phyloP scores from a whole-genome alignment of 331 rosid genomes.

The Phaseolus coccineus region DNA sequence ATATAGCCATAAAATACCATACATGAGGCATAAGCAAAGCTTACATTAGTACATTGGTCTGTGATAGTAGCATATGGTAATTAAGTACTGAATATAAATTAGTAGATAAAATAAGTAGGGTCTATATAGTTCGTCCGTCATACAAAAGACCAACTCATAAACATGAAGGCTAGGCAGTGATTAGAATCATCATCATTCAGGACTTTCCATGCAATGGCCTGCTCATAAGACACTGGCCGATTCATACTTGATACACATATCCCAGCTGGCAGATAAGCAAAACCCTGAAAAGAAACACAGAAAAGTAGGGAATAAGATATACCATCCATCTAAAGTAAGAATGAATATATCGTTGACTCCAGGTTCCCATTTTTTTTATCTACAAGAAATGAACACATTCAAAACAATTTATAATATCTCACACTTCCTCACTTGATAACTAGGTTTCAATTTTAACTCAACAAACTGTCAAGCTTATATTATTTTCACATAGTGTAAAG shows the following conservation, averaged over 20 bases:
- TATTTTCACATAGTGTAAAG: neutral
- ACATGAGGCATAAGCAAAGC: constrained; percentile 26
- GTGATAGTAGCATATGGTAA: constrained; percentile 14
- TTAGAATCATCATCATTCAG: constrained; percentile 82
- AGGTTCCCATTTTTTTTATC: neutral
- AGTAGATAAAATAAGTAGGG: constrained; percentile 35
- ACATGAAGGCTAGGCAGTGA: constrained; percentile 94
- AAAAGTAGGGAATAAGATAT: neutral
- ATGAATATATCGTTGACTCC: no score
- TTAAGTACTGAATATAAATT: constrained; percentile 50
- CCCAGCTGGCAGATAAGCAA: constrained; percentile 81
- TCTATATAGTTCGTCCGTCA: constrained; percentile 45
- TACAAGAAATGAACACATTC: no score
- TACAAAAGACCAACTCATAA: constrained; percentile 92
- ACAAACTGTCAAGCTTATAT: no score
- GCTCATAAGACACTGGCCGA: constrained; percentile 86
- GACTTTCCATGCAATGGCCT: constrained; percentile 92
- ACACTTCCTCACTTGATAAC: no score
- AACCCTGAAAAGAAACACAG: constrained; percentile 59
- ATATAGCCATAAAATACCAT: constrained; percentile 18
- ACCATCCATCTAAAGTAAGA: neutral
- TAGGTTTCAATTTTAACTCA: no score
- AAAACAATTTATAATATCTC: no score
- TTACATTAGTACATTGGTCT: constrained; percentile 49
- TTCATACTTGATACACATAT: constrained; percentile 93